Percentiles rank a stretch among this genome's conserved stretches.
These are phyloP conservation scores for Protoeuglena noctilucae DNA, from an alignment of 139 green algal species.

Conservation along the genomic window DNA sequence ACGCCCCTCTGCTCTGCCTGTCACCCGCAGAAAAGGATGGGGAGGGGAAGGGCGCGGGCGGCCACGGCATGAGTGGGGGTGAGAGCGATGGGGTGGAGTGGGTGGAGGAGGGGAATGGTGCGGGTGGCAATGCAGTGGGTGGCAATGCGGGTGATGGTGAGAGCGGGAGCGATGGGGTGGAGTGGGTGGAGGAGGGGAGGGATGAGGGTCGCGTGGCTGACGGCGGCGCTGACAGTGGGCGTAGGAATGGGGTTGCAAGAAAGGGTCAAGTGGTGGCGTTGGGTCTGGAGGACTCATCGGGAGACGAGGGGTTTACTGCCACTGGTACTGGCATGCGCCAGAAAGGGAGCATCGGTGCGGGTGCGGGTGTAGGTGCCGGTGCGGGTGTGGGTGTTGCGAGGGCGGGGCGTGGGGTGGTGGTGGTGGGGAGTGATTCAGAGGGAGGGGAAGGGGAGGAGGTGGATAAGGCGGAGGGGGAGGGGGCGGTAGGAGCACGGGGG, in stretches of 20 bases:
- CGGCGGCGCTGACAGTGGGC: background rate
- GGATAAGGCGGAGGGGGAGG: conserved; percentile 1
- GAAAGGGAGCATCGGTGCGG: no score
- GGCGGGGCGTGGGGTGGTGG: background rate
- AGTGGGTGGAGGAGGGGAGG: background rate
- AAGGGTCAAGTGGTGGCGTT: no score
- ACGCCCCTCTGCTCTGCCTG: no score
- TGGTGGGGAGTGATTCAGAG: no score
- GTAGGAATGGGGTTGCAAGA: no score
- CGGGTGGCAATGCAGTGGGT: background rate
- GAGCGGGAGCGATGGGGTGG: background rate
- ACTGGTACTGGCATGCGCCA: background rate
- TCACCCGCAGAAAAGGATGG: no score
- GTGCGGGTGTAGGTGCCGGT: no score
- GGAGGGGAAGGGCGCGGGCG: background rate
- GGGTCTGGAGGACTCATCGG: no score
- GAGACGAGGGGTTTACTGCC: background rate
- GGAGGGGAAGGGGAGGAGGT: background rate
- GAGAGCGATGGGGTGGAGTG: conserved; percentile 1
- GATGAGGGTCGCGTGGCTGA: background rate
- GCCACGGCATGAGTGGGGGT: background rate
- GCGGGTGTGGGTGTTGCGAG: no score
- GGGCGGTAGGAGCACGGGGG: conserved; percentile 1
- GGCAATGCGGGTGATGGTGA: background rate
- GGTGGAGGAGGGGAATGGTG: background rate